These are phyloP conservation scores for Excoecaria cochinchinensis DNA, from an alignment of 345 rosid genomes.

Conservation along the genomic window DNA sequence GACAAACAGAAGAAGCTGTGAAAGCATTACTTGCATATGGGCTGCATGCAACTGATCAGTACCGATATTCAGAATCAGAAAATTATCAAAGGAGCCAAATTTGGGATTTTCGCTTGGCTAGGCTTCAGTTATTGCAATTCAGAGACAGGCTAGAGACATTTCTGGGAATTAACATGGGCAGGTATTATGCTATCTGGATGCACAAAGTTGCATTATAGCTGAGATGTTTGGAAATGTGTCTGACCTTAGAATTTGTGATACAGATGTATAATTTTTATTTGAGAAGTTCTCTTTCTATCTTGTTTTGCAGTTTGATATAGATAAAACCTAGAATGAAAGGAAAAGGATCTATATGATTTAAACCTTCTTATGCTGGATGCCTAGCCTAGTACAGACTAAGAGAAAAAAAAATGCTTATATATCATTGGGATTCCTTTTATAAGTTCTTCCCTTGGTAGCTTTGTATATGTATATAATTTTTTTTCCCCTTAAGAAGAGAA, in stretches of 20 bases:
- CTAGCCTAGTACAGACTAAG: neutral
- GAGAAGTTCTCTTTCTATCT: neutral
- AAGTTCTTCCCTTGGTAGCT: neutral
- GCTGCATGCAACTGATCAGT: constrained; percentile 52
- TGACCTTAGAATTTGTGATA: neutral
- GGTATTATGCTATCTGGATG: constrained; percentile 45
- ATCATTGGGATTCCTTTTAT: neutral
- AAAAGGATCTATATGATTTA: neutral
- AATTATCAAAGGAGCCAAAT: constrained; percentile 48
- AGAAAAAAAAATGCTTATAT: neutral
- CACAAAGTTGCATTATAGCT: neutral
- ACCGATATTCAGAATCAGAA: constrained; percentile 50
- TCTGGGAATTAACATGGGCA: constrained; percentile 98
- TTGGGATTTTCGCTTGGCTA: constrained; percentile 73
- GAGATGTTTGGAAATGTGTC: neutral
- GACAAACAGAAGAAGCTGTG: constrained; percentile 73
- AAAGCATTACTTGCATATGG: constrained; percentile 78
- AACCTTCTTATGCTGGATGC: neutral
- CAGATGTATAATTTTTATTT: neutral
- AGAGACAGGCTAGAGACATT: constrained; percentile 85
- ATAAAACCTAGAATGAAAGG: neutral
- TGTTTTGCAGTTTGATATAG: neutral
- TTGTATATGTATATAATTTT: no score
- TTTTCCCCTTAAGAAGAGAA: neutral
- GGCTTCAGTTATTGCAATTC: constrained; percentile 82